Evolutionary conservation across 768 basidiomycete genomes (phyloP).

Genomic region (Lentinus brumalis): DNA sequence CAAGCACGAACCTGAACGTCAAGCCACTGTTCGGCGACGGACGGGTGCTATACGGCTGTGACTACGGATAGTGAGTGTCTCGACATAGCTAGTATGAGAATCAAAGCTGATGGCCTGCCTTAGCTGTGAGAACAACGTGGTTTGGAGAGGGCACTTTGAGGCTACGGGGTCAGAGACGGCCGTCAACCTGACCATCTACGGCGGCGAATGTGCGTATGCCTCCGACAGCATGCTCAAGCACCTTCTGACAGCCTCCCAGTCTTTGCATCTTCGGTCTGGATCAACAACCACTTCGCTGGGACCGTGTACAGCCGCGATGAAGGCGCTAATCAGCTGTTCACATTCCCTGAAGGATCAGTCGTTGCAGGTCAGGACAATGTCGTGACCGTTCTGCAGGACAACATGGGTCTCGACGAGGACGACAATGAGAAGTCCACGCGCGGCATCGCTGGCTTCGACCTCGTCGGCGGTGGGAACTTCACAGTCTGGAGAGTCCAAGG

Average conservation of each 20-base stretch:
- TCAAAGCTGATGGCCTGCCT: conserved; percentile 13
- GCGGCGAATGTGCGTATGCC: conserved; percentile 60
- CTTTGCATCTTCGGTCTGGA: conserved; percentile 84
- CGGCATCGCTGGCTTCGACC: conserved; percentile 74
- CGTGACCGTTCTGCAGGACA: conserved; percentile 79
- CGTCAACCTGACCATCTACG: conserved; percentile 78
- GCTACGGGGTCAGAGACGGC: conserved; percentile 60
- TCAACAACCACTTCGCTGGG: conserved; percentile 69
- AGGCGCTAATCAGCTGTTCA: conserved; percentile 69
- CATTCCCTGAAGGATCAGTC: conserved; percentile 59
- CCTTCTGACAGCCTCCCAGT: conserved; percentile 38
- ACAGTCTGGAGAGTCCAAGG: conserved; percentile 48
- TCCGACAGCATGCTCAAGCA: neutral
- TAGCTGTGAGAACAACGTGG: conserved; percentile 80
- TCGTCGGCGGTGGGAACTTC: conserved; percentile 55
- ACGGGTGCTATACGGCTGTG: conserved; percentile 77
- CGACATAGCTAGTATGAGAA: too few relatives aligned
- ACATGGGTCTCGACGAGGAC: conserved; percentile 76
- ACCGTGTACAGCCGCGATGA: conserved; percentile 59
- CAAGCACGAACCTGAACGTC: conserved; percentile 70
- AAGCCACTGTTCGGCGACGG: conserved; percentile 76
- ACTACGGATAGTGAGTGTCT: conserved; percentile 75
- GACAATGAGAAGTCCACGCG: conserved; percentile 63
- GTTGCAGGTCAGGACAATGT: conserved; percentile 62
- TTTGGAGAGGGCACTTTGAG: conserved; percentile 83